These are phyloP conservation scores for Peltaster fructicola DNA, from an alignment of 2,329 filamentous ascomycete genomes.

Conservation along the genomic window DNA sequence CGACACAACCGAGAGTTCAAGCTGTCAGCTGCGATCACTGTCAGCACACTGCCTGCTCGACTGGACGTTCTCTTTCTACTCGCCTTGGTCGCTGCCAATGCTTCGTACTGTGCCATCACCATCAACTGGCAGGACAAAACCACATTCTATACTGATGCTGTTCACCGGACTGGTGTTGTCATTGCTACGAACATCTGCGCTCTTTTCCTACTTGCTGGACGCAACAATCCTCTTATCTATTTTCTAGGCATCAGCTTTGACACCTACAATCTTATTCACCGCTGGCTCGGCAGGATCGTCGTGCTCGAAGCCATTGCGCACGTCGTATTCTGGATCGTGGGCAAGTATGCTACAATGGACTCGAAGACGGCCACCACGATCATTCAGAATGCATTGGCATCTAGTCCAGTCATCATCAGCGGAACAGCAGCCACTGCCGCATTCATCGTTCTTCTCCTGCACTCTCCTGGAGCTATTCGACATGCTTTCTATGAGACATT, in stretches of 20 bases:
- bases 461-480: constrained; percentile 52
- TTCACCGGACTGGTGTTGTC: constrained; percentile 54
- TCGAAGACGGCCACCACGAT: constrained; percentile 37
- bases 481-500: constrained; percentile 70
- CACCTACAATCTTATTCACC: constrained; percentile 65
- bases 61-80: constrained; percentile 30
- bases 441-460: constrained; percentile 45
- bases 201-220: constrained; percentile 53
- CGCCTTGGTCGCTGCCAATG: constrained; percentile 31
- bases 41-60: constrained; percentile 32
- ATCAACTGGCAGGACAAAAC: constrained; percentile 44
- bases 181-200: constrained; percentile 63
- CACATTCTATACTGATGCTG: constrained; percentile 49
- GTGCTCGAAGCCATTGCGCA: constrained; percentile 52
- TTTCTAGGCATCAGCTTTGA: constrained; percentile 61
- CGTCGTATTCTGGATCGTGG: constrained; percentile 39
- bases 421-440: constrained; percentile 46
- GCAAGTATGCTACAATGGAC: constrained; percentile 25
- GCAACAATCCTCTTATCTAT: constrained; percentile 62
- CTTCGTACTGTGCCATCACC: constrained; percentile 28
- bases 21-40: constrained; percentile 30
- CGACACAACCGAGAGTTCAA: constrained; percentile 35
- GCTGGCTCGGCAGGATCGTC: constrained; percentile 64
- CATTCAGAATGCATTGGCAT: constrained; percentile 23
- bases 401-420: constrained; percentile 35